Base-by-base conservation (phyloP, 2,329 filamentous ascomycete genomes). In the Chrysosporium keratinophilum region DNA sequence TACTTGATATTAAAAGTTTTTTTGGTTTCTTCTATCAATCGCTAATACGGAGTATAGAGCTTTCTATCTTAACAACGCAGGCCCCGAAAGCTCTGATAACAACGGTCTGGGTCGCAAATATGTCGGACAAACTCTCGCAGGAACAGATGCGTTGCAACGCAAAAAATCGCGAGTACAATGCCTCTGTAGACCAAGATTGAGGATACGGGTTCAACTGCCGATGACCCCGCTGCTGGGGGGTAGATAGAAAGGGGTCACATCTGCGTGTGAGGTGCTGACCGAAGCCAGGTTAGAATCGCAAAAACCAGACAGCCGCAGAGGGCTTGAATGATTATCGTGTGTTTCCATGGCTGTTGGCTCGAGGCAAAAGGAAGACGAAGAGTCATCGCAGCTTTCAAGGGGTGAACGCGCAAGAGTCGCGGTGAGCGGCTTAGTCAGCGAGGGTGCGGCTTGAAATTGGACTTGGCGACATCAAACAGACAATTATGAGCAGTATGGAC, bases 151-250 rank as follows among this genome's bases (percentile, higher is more conserved):
- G 46, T 42, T 45, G 40, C 46, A 43, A 45, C 15, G 41, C 33
- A 33, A 28, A 28, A 43, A 41, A 28, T 45, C 41, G 42, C 47
- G 15, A 39, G 20, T 20, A 41, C 54, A 46, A 49, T 35, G 42
- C 42, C 51, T 54, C 46, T 50, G 54, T 28, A 39, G n/a, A 43
- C 46, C 23, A 33, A 28, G 46, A 47, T 17, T 28, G 10, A 44
- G 41, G 23, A 19, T 33, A 31, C 28, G 33, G 50, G 34, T 53
- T 56, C 50, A 60, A 55, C 59, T 63, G 59, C 54, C 43, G 37
- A 57, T 60, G 50, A 64, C 67, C 65, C 67, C 67, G 55, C 60
- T 63, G 52, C 65, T 68, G 62, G 65, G 65, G 65, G 57, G 61
- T 52, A 56, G 54, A 54, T 48, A 50, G 37, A 55, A 56, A 54